phyloP scores from a whole-genome alignment of 2,329 filamentous ascomycete genomes.

The Dactylonectria estremocensis region DNA sequence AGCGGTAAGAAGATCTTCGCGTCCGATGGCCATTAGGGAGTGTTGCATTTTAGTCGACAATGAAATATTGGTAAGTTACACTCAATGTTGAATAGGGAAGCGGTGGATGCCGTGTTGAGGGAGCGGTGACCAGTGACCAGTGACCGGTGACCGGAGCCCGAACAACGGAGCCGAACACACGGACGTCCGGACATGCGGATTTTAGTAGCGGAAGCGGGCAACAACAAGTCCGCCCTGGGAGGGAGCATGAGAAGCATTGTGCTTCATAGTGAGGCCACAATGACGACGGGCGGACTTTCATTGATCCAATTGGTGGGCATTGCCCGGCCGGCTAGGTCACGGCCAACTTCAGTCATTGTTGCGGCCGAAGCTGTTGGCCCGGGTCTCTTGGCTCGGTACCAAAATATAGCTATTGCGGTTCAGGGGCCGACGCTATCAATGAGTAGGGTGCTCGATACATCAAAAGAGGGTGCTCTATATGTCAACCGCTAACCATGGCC shows the following conservation, averaged over 20 bases:
- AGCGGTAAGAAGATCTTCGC: background rate
- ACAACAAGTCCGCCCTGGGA: background rate
- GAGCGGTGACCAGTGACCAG: conserved; percentile 1
- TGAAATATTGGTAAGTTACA: conserved; percentile 4
- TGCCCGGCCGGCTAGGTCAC: background rate
- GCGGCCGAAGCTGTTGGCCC: background rate
- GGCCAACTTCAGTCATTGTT: background rate
- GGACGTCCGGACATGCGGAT: background rate
- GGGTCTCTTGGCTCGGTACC: background rate
- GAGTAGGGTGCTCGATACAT: no score
- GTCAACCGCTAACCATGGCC: no score
- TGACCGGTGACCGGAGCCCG: conserved; percentile 2
- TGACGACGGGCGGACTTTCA: background rate
- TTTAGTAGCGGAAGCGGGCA: background rate
- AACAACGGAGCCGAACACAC: background rate
- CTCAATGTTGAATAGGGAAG: conserved; percentile 4
- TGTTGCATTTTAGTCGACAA: background rate
- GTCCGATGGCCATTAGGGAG: conserved; percentile 6
- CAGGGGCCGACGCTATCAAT: background rate
- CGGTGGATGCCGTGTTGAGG: background rate
- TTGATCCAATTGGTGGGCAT: background rate
- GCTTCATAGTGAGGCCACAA: background rate
- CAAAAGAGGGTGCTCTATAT: no score
- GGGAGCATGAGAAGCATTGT: background rate
- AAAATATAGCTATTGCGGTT: background rate